Conservation (phyloP, 129 eudicot genomes). For the Escallonia herrerae region DNA sequence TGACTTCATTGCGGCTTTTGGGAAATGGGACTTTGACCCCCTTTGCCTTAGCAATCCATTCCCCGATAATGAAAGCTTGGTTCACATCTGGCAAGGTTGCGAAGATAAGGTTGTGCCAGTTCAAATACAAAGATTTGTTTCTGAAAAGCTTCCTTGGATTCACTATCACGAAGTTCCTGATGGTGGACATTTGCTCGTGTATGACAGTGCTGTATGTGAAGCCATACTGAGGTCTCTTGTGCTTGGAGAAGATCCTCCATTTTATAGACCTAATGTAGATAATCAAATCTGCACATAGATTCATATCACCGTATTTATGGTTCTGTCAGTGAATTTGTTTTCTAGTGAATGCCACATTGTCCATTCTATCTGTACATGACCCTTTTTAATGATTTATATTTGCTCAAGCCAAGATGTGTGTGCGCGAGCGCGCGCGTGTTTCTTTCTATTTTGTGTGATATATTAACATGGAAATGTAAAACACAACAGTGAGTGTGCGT, state of each 20-base stretch:
- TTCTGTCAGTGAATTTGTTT: too few relatives aligned
- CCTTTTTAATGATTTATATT: too few relatives aligned
- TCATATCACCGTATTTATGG: too few relatives aligned
- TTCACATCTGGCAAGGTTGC: constrained; percentile 83
- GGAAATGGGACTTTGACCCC: constrained; percentile 97
- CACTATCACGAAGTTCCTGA: constrained; percentile 86
- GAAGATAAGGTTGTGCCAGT: constrained; percentile 88
- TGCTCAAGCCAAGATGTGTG: too few relatives aligned
- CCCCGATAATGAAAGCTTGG: constrained; percentile 27
- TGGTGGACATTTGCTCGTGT: constrained; percentile 90
- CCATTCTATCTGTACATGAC: too few relatives aligned
- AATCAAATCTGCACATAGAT: background rate
- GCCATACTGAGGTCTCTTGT: constrained; percentile 79
- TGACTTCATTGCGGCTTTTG: constrained; percentile 70
- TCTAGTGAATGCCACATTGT: too few relatives aligned
- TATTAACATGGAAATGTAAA: too few relatives aligned
- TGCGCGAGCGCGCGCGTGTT: too few relatives aligned
- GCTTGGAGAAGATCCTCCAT: constrained; percentile 76
- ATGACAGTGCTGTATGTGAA: constrained; percentile 80
- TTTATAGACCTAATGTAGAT: constrained; percentile 44
- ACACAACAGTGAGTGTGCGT: too few relatives aligned
- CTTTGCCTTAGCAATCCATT: constrained; percentile 56
- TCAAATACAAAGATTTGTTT: constrained; percentile 56
- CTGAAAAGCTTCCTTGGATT: constrained; percentile 70
- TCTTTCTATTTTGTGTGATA: too few relatives aligned